Evolutionary conservation across 1,284 basidiomycete species (phyloP).

Genomic region (Melampsora medusae): DNA sequence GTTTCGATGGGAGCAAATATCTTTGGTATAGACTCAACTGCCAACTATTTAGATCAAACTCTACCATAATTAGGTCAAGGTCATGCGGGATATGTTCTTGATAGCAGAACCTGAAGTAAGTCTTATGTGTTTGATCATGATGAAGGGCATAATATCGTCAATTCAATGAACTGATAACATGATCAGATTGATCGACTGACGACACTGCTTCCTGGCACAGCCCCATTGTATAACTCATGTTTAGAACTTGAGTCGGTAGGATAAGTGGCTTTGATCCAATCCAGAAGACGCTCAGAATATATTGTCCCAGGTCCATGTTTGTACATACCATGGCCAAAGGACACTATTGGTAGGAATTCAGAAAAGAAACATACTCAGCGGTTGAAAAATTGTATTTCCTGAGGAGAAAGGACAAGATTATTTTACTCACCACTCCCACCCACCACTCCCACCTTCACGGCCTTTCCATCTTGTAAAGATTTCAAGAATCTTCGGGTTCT

Average conservation of each 20-base stretch:
- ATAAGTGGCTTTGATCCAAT: neutral
- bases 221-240: neutral
- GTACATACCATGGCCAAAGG: conserved; percentile 4
- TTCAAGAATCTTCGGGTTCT: conserved; percentile 1
- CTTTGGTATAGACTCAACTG: neutral
- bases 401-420: neutral
- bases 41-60: conserved; percentile 8
- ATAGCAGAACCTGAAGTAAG: conserved; percentile 7
- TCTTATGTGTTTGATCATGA: neutral
- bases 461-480: neutral
- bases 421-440: neutral
- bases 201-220: conserved; percentile 6
- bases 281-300: conserved; percentile 6
- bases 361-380: neutral
- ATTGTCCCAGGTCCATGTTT: conserved; percentile 3
- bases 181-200: neutral
- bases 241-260: neutral
- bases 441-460: neutral
- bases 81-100: neutral
- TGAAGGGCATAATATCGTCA: neutral
- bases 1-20: neutral
- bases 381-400: neutral
- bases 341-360: neutral
- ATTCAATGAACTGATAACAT: neutral
- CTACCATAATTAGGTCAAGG: conserved; percentile 2